Percentiles rank a stretch among this genome's conserved stretches.
Conservation (phyloP, 2,329 filamentous ascomycete genomes). For the Pseudogymnoascus sp. region DNA sequence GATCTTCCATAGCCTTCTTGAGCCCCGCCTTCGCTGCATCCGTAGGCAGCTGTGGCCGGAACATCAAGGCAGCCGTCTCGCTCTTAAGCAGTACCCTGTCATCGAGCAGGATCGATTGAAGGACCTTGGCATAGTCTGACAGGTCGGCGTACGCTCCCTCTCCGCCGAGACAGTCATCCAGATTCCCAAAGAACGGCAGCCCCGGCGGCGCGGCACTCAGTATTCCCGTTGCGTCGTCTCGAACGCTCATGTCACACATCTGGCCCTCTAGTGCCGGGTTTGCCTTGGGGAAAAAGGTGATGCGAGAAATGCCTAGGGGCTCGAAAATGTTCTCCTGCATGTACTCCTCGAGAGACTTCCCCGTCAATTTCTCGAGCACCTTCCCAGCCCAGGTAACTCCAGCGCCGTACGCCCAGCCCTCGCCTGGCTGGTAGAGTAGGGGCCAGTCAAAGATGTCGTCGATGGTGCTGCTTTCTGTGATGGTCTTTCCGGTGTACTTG, state of each 20-base stretch:
- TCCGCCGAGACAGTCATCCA: background rate
- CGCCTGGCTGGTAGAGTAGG: slow-evolving; percentile 57
- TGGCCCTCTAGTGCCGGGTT: slow-evolving; percentile 20
- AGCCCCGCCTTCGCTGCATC: background rate
- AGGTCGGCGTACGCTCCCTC: background rate
- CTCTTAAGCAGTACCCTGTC: background rate
- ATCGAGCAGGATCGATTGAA: background rate
- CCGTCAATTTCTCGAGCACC: slow-evolving; percentile 10
- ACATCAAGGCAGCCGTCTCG: background rate
- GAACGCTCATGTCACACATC: background rate
- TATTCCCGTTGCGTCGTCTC: background rate
- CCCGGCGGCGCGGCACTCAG: background rate
- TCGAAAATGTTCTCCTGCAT: slow-evolving; percentile 16
- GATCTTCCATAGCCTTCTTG: background rate
- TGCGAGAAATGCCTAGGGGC: slow-evolving; percentile 20
- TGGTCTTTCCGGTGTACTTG: background rate
- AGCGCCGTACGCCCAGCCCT: slow-evolving; percentile 38
- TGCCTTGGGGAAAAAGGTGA: slow-evolving; percentile 28
- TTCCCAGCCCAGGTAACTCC: slow-evolving; percentile 43
- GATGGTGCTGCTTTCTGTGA: background rate
- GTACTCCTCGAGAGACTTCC: slow-evolving; percentile 14
- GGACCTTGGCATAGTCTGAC: background rate
- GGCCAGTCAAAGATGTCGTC: slow-evolving; percentile 20
- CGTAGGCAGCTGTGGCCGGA: background rate
- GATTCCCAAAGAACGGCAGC: background rate